Evolutionary conservation across 805 yeast genomes (phyloP).

Genomic region (Kluyveromyces aestuarii): DNA sequence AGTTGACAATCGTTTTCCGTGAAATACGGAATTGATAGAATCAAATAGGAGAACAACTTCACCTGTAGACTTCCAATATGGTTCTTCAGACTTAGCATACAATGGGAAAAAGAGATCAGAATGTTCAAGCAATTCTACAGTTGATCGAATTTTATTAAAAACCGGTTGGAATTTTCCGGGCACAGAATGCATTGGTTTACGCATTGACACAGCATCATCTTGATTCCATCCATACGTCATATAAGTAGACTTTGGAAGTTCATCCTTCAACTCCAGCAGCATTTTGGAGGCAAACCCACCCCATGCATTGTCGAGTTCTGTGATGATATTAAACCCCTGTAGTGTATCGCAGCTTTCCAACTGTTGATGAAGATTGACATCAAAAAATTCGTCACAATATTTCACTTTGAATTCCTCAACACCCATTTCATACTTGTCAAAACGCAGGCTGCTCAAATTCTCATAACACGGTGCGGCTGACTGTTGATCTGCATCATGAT

Average conservation of each 20-base stretch:
- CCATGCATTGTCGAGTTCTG: slow-evolving; percentile 79
- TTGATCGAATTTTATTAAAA: slow-evolving; percentile 37
- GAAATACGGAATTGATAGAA: slow-evolving; percentile 14
- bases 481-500: slow-evolving; percentile 25
- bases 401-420: slow-evolving; percentile 42
- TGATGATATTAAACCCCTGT: slow-evolving; percentile 58
- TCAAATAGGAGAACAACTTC: slow-evolving; percentile 16
- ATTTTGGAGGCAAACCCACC: slow-evolving; percentile 57
- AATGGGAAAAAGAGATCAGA: slow-evolving; percentile 54
- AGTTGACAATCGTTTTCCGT: not conserved
- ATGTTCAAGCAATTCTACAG: slow-evolving; percentile 37
- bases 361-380: slow-evolving; percentile 46
- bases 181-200: slow-evolving; percentile 5
- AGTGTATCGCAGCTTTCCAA: slow-evolving; percentile 72
- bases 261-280: slow-evolving; percentile 55
- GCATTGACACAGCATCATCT: slow-evolving; percentile 14
- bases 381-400: slow-evolving; percentile 42
- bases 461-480: slow-evolving; percentile 21
- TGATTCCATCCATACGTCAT: slow-evolving; percentile 40
- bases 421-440: slow-evolving; percentile 48
- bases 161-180: slow-evolving; percentile 10
- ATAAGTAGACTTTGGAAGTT: slow-evolving; percentile 41
- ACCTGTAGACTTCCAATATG: slow-evolving; percentile 26
- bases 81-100: slow-evolving; percentile 14
- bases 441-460: slow-evolving; percentile 22